Evolutionary conservation across 306 rosid species (phyloP), one percentile per base, ranked within the genome.

Genomic region (Cucurbita pepo): DNA sequence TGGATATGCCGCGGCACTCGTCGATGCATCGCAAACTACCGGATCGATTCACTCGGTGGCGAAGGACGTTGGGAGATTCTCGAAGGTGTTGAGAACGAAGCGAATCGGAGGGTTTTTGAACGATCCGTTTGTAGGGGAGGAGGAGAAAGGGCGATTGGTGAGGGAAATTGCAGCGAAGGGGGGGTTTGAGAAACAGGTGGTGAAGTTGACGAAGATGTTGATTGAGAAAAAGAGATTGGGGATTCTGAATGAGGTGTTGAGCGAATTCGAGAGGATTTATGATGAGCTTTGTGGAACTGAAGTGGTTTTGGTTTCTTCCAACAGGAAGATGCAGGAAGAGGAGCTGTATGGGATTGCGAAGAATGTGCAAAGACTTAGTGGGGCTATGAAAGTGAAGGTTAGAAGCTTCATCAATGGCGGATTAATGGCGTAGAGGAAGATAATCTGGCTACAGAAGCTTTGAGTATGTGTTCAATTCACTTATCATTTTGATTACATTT

Each of bases 1-100:
- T 54, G 96, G 96, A 1, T 92, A 89, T 60, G 96, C 96, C 0
- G 95, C 92, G 13, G 97, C 97, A 8, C 76, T 89, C 50, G 14
- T 92, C 38, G 91, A 84, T 43, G 77, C 81, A 7, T 87, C 92
- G 73, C 96, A 88, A 8, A 73, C 25, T 59, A 83, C 12, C 84
- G 78, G 74, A 4, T 77, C 89, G n/a, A 86, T 92, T 44, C 85
- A 85, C 64, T 44, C 18, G 19, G 91, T 92, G 11, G 88, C 80
- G 2, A 64, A 10, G 64, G 96, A 88, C 67, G 90, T 82, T 40
- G 82, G 72, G 10, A 80, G 83, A 81, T 81, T 92, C 63, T 69
- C 83, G 82, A 71, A 64, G 50, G 15, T 87, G 53, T 79, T 91
- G 8, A 70, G 75, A 60, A 62, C 54, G 36, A 56, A 43, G 82